Base-by-base conservation (phyloP, 768 basidiomycete genomes). In the Boletus rubescentipes region DNA sequence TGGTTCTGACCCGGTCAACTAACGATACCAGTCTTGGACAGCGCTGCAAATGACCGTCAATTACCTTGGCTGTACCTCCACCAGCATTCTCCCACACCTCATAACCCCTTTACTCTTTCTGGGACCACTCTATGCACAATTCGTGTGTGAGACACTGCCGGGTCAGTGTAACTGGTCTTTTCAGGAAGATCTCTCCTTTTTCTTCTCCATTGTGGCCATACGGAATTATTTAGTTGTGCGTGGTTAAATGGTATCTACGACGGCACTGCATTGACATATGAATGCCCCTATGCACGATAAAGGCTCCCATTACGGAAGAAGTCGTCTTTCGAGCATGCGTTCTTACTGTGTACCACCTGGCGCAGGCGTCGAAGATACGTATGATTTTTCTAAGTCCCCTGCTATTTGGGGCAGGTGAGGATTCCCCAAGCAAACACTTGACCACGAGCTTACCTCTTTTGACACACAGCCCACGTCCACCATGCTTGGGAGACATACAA, bases 291-390 rank as follows among this genome's bases (percentile, higher is more conserved):
- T 16, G 9, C 26, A 31, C 18, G 10, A 44, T 5, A 30, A 54
- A 94, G 93, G 94, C 81, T 4, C 96, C 96, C 0, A 70, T 94
- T 32, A 95, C 95, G 0, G 96, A 99, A 73, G 96, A 98, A 70
- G 53, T 97, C 23, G 90, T 92, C 9, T 98, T 97, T 67, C 78
- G 97, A 26, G 85, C 90, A 0, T 94, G 92, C 66, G 79, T 96
- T 29, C 75, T 97, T 18, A 75, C 86, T 2, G 78, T 85, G 9
- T 89, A 91, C 60, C 77, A 84, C 51, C 78, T 96, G 46, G 80
- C 86, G 0, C 83, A 83, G 16, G 75, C 77, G 2, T 79, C 82
- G 0, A 76, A 60, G 21, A 63, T 55, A 38, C 76, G 77, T 34
- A 85, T 95, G 78, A 81, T 97, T 45, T 89, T 92, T 60, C 71